Percentiles rank a stretch among this genome's conserved stretches.
phyloP scores from a whole-genome alignment of 176 grass and related monocot genomes.

The Hordeum marinum region DNA sequence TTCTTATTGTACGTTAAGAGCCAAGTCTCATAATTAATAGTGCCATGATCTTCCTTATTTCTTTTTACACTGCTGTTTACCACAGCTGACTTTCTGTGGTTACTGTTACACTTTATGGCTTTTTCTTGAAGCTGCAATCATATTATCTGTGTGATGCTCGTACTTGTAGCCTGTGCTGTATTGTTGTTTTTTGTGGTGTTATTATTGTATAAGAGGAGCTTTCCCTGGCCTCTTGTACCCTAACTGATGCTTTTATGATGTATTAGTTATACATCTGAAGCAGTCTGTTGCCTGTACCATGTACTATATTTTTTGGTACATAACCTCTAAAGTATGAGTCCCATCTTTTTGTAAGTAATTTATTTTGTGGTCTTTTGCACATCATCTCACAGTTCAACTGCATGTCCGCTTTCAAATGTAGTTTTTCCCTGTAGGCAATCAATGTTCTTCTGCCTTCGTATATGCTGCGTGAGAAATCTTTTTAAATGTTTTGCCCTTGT shows the following conservation, averaged over 20 bases:
- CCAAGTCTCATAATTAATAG: background rate
- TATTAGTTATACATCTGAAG: background rate
- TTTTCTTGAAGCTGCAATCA: background rate
- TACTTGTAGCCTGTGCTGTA: background rate
- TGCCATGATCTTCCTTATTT: background rate
- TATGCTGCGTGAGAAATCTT: background rate
- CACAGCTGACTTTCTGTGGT: background rate
- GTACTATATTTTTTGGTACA: background rate
- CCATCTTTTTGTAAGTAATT: background rate
- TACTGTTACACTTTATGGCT: background rate
- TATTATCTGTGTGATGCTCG: conserved; percentile 9
- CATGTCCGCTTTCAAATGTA: background rate
- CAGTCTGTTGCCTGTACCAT: background rate
- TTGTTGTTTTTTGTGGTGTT: background rate
- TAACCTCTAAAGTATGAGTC: background rate
- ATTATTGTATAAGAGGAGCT: conserved; percentile 3
- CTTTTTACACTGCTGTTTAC: background rate
- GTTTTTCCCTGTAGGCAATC: background rate
- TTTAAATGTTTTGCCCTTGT: background rate
- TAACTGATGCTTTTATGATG: conserved; percentile 9
- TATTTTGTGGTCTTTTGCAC: background rate
- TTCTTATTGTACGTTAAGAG: background rate
- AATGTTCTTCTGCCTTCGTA: background rate
- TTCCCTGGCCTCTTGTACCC: conserved; percentile 2
- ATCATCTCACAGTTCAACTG: background rate